Evolutionary conservation across 345 rosid species (phyloP), one percentile per base, ranked within the genome.

Genomic region (Citrus inodora): DNA sequence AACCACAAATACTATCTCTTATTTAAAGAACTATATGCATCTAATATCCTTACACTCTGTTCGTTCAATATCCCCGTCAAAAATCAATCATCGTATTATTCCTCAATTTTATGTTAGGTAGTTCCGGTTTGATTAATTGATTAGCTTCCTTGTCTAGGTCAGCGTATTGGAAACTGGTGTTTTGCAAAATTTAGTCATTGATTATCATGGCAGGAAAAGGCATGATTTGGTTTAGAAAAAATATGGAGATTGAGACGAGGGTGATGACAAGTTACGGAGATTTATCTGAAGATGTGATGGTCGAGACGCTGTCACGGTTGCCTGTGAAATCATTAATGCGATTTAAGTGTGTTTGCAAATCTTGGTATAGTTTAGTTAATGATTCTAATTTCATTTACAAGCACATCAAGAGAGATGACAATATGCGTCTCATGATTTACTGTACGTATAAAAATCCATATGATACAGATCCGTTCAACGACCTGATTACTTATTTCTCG

Each of bases 291-390:
- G 80, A 70, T 3, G 9, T 63, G 4, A 11, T 11, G 37, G 7
- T 42, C 22, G 82, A 79, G 35, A 40, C 59, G 1, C 82, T 79
- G 2, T 30, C 9, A 35, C 28, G 78, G 61, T 53, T 74, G 16
- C 74, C 82, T 8, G 38, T 59, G 32, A 74, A 79, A 40, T 53
- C 78, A 1, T 33, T 79, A 30, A 14, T 74, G 58, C 68, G 74
- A 14, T 79, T 79, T 73, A 79, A 19, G 42, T 56, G 73, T 67
- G 78, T 73, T 59, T 22, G 74, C 74, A 67, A 74, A 42, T 11
- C 7, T 10, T 79, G 82, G 82, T 42, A 19, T 40, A 24, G 37
- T 25, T 24, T 67, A 1, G 56, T 73, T 28, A 40, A 68, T 4
- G 21, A 24, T 56, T 53, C 74, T 5, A 11, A 0, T 37, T 73